A percentile compares a stretch with the other conserved stretches of the same genome.
phyloP scores from a whole-genome alignment of 1,139 yeast genomes.

The Magnusiomyces clavatus region DNA sequence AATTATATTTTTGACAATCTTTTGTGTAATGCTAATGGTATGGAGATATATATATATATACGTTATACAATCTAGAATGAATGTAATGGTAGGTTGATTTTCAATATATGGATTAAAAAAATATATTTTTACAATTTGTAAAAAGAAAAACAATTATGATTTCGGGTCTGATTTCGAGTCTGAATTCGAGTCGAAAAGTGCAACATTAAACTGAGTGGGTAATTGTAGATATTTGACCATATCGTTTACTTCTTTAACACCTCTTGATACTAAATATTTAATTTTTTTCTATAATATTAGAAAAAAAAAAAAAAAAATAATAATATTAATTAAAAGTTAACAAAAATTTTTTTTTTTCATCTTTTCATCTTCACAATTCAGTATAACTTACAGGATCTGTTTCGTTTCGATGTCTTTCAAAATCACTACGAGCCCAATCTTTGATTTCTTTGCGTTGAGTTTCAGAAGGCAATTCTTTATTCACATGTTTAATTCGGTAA shows the following conservation, averaged over 20 bases:
- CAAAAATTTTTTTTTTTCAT: conserved; percentile 23
- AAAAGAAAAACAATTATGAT: no score
- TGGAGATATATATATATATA: no score
- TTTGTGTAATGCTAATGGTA: no score
- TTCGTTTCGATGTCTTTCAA: conserved; percentile 25
- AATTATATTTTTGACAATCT: no score
- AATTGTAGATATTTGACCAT: conserved; percentile 22
- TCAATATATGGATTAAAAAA: no score
- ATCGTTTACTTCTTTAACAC: conserved; percentile 30
- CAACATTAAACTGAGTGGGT: conserved; percentile 9
- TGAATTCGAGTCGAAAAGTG: background rate
- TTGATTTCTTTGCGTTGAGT: conserved; percentile 27
- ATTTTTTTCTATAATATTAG: conserved; percentile 20
- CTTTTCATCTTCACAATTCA: conserved; percentile 8
- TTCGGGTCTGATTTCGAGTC: no score
- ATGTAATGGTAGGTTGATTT: no score
- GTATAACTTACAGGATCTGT: conserved; percentile 22
- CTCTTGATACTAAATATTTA: conserved; percentile 29
- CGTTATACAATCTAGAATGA: no score
- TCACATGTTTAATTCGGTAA: no score
- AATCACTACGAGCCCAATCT: conserved; percentile 32
- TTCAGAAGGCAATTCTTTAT: conserved; percentile 14
- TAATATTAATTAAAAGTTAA: no score
- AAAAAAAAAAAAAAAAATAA: conserved; percentile 24
- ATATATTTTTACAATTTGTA: no score